Evolutionary conservation across 2,329 filamentous ascomycete genomes (phyloP), one percentile per base, ranked within the genome.

Genomic region (Harringtonia aguacate): DNA sequence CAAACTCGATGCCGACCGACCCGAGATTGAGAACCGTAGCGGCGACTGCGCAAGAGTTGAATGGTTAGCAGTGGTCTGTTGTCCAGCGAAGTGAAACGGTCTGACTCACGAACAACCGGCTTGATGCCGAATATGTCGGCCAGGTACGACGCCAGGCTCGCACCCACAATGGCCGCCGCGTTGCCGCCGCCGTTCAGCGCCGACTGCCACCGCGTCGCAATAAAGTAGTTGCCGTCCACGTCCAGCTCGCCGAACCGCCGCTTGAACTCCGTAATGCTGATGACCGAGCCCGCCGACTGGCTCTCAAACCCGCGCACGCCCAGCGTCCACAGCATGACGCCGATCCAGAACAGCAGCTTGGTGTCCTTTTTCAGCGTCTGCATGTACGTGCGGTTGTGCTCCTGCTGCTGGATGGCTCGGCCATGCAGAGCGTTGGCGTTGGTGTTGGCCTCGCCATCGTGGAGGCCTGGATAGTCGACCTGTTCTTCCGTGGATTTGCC

Each of bases 221-320:
- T 51, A 12, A 63, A 62, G 52, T 61, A 66, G 22, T 54, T 55
- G 4, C 55, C 61, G 2, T 56, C 58, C 8, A 46, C 43, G 39
- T 53, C 50, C 8, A 14, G n/a, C n/a, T n/a, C 37, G 4, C 64
- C 65, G 48, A 67, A 67, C 44, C 66, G 62, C 42, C 63, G 56
- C 38, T 63, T 55, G 45, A 66, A 68, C 45, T 63, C 48, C 6
- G 62, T 60, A 18, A 67, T 65, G 24, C 61, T 60, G 27, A 65
- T 56, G 13, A 64, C 58, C 28, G 55, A 59, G 14, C 61, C 61
- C 8, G 56, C 52, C n/a, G 62, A 61, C 43, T 63, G 41, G 37
- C 8, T 37, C 28, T 47, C 45, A 9, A 47, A 47, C 12, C 45
- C 45, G 21, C 45, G 45, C 33, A 47, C 41, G n/a, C 24, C 27